Evolutionary conservation across 2,329 filamentous ascomycete species (phyloP).

Genomic region (Xylaria sp.): DNA sequence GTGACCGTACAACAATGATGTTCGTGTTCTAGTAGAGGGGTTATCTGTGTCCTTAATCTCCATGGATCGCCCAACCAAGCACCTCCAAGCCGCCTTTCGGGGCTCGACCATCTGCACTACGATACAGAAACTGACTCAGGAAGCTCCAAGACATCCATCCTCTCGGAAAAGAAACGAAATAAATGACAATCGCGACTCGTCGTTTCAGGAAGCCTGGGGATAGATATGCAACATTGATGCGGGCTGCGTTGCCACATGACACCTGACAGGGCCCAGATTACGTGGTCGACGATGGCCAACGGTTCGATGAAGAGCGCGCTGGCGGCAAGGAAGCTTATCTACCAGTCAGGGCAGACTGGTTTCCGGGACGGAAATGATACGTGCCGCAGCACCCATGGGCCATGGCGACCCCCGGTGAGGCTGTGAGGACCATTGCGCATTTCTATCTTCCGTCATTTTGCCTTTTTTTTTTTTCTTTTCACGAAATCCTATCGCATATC

Average conservation of each 20-base stretch:
- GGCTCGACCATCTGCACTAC: neutral
- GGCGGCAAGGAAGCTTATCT: neutral
- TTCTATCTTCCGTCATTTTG: neutral
- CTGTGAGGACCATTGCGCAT: neutral
- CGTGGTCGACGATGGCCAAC: neutral
- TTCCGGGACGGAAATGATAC: neutral
- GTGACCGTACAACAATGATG: neutral
- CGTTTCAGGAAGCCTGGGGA: neutral
- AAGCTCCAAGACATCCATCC: neutral
- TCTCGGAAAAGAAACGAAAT: too few species aligned
- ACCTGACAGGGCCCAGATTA: neutral
- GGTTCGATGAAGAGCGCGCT: neutral
- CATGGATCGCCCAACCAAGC: neutral
- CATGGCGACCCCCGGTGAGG: neutral
- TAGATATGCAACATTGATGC: neutral
- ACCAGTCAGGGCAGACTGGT: neutral
- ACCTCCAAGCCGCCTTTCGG: neutral
- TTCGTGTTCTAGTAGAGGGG: neutral
- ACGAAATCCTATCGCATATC: too few species aligned
- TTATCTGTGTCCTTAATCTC: neutral
- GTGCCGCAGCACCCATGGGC: too few species aligned
- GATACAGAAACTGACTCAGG: neutral
- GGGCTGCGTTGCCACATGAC: neutral
- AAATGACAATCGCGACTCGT: neutral
- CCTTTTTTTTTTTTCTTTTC: too few species aligned